phyloP scores from a whole-genome alignment of 495 filamentous ascomycete genomes.

The Pseudomonodictys pantanalensis region DNA sequence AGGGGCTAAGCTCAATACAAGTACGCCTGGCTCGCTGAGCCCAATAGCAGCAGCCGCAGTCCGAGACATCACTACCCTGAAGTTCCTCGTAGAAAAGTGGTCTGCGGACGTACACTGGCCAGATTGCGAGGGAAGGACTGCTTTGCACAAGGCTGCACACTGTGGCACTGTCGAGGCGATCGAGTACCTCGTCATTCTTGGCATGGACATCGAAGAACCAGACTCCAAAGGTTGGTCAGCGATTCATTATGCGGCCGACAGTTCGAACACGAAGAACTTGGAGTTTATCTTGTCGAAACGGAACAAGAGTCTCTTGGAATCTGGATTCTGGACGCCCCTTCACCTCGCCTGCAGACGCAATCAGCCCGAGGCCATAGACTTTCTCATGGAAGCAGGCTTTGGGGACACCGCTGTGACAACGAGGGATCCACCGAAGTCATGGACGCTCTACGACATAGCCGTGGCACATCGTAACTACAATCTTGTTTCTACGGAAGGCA shows the following conservation, averaged over 20 bases:
- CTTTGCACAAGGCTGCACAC: conserved; percentile 2
- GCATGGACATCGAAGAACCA: not conserved
- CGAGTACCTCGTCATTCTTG: not conserved
- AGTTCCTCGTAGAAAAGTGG: not conserved
- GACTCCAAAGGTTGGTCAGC: conserved; percentile 11
- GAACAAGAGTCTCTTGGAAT: not conserved
- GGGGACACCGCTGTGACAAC: not conserved
- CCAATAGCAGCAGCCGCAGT: not conserved
- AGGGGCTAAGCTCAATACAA: not conserved
- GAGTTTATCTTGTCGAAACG: not conserved
- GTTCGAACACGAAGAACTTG: not conserved
- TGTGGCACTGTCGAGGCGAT: not conserved
- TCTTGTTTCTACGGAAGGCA: not conserved
- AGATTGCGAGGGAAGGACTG: conserved; percentile 2
- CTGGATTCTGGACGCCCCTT: conserved; percentile 4
- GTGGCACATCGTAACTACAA: not conserved
- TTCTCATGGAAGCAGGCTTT: not conserved
- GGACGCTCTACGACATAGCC: conserved; percentile 14
- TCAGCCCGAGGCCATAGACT: not conserved
- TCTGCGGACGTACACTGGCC: not conserved
- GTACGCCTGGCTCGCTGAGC: not conserved
- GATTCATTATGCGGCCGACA: conserved; percentile 2
- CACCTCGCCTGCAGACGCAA: conserved; percentile 8
- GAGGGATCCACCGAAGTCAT: not conserved
- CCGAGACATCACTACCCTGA: not conserved